A percentile compares a stretch with the other conserved stretches of the same genome.
Evolutionary conservation across 306 rosid species (phyloP).

Genomic region (Trichosanthes truncata): DNA sequence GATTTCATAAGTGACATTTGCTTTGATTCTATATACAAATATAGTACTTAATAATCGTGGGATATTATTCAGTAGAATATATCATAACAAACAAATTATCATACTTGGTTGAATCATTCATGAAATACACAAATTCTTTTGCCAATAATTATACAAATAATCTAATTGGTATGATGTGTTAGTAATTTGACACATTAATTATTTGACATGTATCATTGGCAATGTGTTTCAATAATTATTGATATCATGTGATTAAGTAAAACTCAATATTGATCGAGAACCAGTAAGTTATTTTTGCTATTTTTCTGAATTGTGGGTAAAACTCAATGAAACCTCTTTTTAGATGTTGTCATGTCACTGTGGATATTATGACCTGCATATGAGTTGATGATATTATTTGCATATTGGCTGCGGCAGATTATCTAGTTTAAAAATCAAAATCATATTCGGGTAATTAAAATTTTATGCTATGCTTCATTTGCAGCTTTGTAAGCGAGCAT

Average conservation of each 20-base stretch:
- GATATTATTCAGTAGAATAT: background rate
- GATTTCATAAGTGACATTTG: background rate
- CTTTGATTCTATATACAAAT: background rate
- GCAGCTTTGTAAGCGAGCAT: conserved; percentile 99
- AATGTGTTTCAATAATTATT: background rate
- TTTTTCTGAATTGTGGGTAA: background rate
- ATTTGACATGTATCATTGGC: background rate
- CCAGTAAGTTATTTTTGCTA: background rate
- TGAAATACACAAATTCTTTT: background rate
- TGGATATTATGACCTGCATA: background rate
- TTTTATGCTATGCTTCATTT: conserved; percentile 20
- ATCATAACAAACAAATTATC: background rate
- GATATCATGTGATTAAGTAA: background rate
- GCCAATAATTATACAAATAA: background rate
- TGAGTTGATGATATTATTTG: background rate
- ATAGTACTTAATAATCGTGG: background rate
- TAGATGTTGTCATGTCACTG: background rate
- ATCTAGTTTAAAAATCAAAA: background rate
- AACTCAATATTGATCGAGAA: background rate
- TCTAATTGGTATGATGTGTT: background rate
- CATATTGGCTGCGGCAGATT: background rate
- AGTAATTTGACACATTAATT: background rate
- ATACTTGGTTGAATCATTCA: background rate
- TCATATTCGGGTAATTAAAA: background rate
- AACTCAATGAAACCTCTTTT: background rate